Evolutionary conservation across 208 protist species (phyloP).

Genomic region (Trypanosoma boissoni): DNA sequence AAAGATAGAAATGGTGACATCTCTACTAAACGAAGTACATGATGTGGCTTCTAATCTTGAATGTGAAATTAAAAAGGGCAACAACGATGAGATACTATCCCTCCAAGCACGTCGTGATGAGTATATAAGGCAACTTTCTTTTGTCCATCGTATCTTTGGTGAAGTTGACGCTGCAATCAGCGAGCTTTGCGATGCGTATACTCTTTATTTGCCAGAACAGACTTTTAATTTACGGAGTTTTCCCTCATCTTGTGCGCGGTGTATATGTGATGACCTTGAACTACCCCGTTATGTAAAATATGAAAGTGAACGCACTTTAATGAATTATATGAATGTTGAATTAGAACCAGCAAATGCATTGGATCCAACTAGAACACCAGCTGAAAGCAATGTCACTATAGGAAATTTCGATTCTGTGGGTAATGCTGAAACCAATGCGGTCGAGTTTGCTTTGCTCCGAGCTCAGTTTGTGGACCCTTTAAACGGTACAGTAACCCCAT

Average conservation of each 20-base stretch:
- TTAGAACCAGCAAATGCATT: slow-evolving; percentile 46
- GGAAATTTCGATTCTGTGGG: no score
- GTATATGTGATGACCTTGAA: slow-evolving; percentile 17
- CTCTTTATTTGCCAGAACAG: slow-evolving; percentile 52
- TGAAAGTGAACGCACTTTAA: slow-evolving; percentile 61
- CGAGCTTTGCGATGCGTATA: slow-evolving; percentile 51
- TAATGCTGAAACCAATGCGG: no score
- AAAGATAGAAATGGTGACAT: slow-evolving; percentile 41
- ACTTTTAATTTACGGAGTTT: slow-evolving; percentile 28
- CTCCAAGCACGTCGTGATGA: slow-evolving; percentile 20
- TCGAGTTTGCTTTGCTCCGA: slow-evolving; percentile 38
- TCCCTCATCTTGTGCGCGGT: slow-evolving; percentile 41
- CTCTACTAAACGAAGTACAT: slow-evolving; percentile 42
- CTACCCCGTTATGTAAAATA: slow-evolving; percentile 43
- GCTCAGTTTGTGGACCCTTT: slow-evolving; percentile 55
- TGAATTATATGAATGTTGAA: slow-evolving; percentile 58
- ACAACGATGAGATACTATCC: slow-evolving; percentile 7
- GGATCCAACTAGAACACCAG: slow-evolving; percentile 25
- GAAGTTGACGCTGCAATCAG: slow-evolving; percentile 41
- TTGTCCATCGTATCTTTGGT: slow-evolving; percentile 40
- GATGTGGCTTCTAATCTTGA: slow-evolving; percentile 5
- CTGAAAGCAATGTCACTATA: slow-evolving; percentile 3
- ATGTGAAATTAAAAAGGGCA: slow-evolving; percentile 20
- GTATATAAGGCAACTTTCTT: slow-evolving; percentile 25
- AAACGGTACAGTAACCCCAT: slow-evolving; percentile 44